Conservation (phyloP, 768 basidiomycete species). For the Termitomyces sp. region DNA sequence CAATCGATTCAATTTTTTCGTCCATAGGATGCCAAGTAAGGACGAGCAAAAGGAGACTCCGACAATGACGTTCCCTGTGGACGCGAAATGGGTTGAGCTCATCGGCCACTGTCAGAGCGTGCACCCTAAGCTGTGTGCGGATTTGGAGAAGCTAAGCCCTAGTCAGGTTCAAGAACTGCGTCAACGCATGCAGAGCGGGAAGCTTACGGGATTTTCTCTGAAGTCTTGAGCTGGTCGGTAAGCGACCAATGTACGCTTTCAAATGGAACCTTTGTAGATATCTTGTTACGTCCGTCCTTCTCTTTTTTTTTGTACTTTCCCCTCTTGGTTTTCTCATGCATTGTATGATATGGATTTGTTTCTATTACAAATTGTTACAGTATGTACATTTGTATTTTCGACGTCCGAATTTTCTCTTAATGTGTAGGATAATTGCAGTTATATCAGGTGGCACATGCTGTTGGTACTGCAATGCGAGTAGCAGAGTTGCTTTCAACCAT, state of each 20-base stretch:
- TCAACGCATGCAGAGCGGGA: constrained; percentile 16
- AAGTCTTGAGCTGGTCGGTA: neutral
- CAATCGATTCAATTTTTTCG: neutral
- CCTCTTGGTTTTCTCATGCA: neutral
- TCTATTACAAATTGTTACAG: neutral
- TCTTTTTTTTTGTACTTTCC: neutral
- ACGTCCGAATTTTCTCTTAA: neutral
- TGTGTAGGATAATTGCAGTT: neutral
- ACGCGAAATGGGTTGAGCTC: constrained; percentile 25
- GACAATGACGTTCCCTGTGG: constrained; percentile 17
- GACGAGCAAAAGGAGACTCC: neutral
- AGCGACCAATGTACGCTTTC: neutral
- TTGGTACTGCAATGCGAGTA: too few species aligned
- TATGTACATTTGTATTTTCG: neutral
- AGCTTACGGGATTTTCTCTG: constrained; percentile 6
- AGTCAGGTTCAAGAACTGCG: constrained; percentile 27
- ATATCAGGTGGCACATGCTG: too few species aligned
- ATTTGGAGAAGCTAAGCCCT: constrained; percentile 23
- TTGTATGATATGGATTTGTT: neutral
- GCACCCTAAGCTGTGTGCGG: constrained; percentile 25
- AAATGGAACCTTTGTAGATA: neutral
- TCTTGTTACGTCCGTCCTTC: neutral
- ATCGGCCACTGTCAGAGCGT: constrained; percentile 23
- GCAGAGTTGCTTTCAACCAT: too few species aligned
- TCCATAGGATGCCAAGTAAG: constrained; percentile 2